Base-by-base conservation (phyloP, 1,284 basidiomycete species). In the Boletus sp. region DNA sequence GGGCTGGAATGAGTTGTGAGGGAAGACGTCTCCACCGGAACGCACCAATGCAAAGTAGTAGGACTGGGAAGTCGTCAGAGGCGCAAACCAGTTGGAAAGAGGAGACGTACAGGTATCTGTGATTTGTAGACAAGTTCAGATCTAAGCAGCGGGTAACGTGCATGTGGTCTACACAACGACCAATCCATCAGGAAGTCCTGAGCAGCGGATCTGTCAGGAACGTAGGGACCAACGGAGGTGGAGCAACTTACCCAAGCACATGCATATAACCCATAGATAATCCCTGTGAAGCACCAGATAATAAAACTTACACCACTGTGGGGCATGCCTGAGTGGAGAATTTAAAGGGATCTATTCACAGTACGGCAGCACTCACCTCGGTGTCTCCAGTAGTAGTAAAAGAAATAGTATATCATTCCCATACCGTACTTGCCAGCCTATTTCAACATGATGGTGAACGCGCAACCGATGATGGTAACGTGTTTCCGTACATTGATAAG, bases 161-260 rank as follows among this genome's bases (percentile, higher is more conserved):
- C 79, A 58, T 83, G 82, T 0, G 83, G 81, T 58, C 84, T 80
- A 40, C 95, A 79, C 50, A 97, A 67, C 3, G 90, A 90, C 91
- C 91, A 93, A 71, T 95, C 94, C 86, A 92, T 89, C 27, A 85
- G 69, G 37, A 90, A 73, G 67, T 93, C 91, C 91, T 93, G 66
- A 40, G 33, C 51, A 21, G 60, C n/a, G 27, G 37, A 40, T 8
- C 13, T 59, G 58, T 43, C 14, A 49, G 50, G 37, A 37, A 30
- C 33, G 25, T 51, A 17, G 28, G 19, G 38, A 37, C 27, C 51
- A 43, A 38, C 27, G 28, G n/a, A 59, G 13, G 37, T 1, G 21
- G 13, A 43, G 27, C 19, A 23, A 75, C 82, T 55, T 72, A 94
- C 93, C 96, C 95, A 98, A 51, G 82, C 74, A 52, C 83, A 82